A percentile compares a stretch with the other conserved stretches of the same genome.
Conservation (phyloP, 768 basidiomycete species). For the Serendipita sp. region DNA sequence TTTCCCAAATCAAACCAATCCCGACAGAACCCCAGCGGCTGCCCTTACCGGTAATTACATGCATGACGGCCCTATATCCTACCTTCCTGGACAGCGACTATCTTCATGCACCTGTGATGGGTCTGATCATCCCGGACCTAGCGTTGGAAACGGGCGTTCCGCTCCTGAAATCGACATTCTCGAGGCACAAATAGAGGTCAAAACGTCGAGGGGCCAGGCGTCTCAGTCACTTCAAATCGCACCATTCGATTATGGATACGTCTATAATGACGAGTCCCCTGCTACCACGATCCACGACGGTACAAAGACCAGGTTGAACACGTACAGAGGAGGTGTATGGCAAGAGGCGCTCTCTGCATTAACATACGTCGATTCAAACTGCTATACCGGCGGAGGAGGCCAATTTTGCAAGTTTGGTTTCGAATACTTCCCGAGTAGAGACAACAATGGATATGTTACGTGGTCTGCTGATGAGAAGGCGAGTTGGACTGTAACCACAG, state of each 20-base stretch:
- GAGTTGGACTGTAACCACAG: slow-evolving; percentile 17
- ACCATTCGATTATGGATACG: slow-evolving; percentile 20
- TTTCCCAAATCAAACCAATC: slow-evolving; percentile 56
- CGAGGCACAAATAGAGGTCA: slow-evolving; percentile 20
- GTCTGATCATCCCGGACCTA: slow-evolving; percentile 23
- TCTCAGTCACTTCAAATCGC: slow-evolving; percentile 21
- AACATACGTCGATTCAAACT: slow-evolving; percentile 18
- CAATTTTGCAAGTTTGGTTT: slow-evolving; percentile 17
- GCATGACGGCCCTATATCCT: slow-evolving; percentile 35
- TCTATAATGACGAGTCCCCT: slow-evolving; percentile 14
- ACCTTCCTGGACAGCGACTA: slow-evolving; percentile 69
- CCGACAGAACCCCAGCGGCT: slow-evolving; percentile 39
- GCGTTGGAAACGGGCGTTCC: slow-evolving; percentile 15
- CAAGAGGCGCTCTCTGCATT: slow-evolving; percentile 74
- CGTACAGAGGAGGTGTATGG: slow-evolving; percentile 35
- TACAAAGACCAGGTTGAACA: slow-evolving; percentile 15
- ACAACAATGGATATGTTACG: slow-evolving; percentile 17
- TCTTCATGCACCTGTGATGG: slow-evolving; percentile 23
- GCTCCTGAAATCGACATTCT: slow-evolving; percentile 23
- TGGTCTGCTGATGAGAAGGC: slow-evolving; percentile 18
- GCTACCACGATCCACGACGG: slow-evolving; percentile 14
- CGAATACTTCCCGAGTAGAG: slow-evolving; percentile 16
- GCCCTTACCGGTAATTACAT: slow-evolving; percentile 26
- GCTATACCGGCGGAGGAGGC: slow-evolving; percentile 12
- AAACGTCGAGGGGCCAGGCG: slow-evolving; percentile 14